A percentile compares a stretch with the other conserved stretches of the same genome.
phyloP scores from a whole-genome alignment of 139 green algal genomes.

The Zygnema cylindricum region DNA sequence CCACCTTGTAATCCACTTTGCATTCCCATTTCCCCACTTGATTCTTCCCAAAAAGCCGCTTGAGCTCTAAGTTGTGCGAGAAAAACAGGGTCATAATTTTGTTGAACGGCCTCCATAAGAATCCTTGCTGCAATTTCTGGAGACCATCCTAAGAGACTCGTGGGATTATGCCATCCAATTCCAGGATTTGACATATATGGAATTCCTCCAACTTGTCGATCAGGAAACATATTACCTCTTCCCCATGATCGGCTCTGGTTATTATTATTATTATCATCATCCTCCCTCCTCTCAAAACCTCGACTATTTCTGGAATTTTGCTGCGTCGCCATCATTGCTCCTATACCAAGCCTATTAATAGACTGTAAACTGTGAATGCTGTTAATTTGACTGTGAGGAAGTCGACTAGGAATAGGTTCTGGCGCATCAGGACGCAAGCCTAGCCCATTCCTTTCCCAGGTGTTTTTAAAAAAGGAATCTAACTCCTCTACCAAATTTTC shows the following conservation, averaged over 20 bases:
- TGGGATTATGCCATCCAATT: no score
- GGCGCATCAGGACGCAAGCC: constrained; percentile 15
- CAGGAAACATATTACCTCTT: not conserved
- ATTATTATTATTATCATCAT: not conserved
- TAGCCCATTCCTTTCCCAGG: constrained; percentile 29
- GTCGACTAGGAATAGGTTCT: constrained; percentile 16
- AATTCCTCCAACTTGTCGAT: not conserved
- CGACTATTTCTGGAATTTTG: not conserved
- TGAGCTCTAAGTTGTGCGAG: not conserved
- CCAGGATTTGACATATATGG: not conserved
- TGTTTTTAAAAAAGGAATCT: constrained; percentile 56
- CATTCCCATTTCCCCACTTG: not conserved
- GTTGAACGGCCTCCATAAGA: not conserved
- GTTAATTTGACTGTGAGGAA: not conserved
- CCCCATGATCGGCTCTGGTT: no score
- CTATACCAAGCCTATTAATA: not conserved
- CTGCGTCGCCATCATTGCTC: not conserved
- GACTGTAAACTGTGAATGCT: not conserved
- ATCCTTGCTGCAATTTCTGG: not conserved
- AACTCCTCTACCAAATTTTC: not conserved
- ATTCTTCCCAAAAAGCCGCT: not conserved
- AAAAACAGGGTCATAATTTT: not conserved
- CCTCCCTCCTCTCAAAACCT: not conserved
- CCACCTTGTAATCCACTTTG: no score
- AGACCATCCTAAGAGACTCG: not conserved